Evolutionary conservation across 2,329 filamentous ascomycete genomes (phyloP).

Genomic region (Verticillium dahliae): DNA sequence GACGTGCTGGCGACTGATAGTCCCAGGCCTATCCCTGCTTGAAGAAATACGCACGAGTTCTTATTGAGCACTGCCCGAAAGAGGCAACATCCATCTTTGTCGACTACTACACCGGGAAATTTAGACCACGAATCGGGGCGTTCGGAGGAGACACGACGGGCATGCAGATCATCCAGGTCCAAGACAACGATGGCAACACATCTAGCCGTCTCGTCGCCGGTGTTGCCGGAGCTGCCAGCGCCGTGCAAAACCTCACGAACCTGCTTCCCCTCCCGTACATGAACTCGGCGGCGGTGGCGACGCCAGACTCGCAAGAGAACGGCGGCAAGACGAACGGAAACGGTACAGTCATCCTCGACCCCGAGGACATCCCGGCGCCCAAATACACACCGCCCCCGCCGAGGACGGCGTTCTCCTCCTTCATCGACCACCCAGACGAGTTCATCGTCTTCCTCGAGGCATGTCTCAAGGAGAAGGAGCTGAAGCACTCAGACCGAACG

Average conservation of each 20-base stretch:
- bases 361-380: constrained; percentile 36
- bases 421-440: constrained; percentile 87
- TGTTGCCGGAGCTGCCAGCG: constrained; percentile 48
- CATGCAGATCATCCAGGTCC: constrained; percentile 33
- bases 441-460: constrained; percentile 92
- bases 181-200: constrained; percentile 27
- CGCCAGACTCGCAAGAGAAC: constrained; percentile 24
- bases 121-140: constrained; percentile 57
- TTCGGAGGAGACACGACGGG: neutral
- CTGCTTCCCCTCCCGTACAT: constrained; percentile 83
- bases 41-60: constrained; percentile 89
- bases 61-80: constrained; percentile 79
- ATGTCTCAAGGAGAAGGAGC: constrained; percentile 63
- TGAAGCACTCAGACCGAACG: constrained; percentile 69
- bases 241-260: constrained; percentile 79
- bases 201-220: constrained; percentile 37
- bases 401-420: constrained; percentile 87
- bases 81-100: constrained; percentile 85
- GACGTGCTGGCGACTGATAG: constrained; percentile 20
- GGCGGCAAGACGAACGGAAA: constrained; percentile 18
- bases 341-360: constrained; percentile 41
- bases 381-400: constrained; percentile 78
- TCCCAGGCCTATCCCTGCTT: constrained; percentile 73
- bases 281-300: constrained; percentile 52
- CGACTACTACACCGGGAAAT: constrained; percentile 87